Evolutionary conservation across 1,284 basidiomycete species (phyloP).

Genomic region (Boletus semigastroideus): DNA sequence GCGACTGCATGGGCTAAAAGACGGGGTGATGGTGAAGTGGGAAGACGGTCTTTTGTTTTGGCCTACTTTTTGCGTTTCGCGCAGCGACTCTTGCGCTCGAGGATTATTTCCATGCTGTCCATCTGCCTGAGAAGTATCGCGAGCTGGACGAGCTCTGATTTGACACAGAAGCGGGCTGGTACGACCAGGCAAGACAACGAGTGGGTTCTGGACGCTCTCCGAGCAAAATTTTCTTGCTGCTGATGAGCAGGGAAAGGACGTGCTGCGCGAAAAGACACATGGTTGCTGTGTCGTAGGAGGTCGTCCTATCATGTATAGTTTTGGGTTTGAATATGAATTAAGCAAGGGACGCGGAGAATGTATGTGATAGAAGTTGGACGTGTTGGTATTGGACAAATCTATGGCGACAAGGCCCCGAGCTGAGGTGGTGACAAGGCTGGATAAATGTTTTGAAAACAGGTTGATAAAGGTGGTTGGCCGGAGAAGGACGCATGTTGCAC

Average conservation of each 20-base stretch:
- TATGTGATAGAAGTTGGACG: too few relatives aligned
- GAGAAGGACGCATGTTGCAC: too few relatives aligned
- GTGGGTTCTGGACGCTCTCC: conserved; percentile 46
- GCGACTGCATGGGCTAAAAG: conserved; percentile 46
- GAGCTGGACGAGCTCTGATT: conserved; percentile 54
- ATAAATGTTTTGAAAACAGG: too few relatives aligned
- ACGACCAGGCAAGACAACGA: conserved; percentile 51
- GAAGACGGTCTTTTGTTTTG: conserved; percentile 45
- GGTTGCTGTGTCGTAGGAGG: conserved; percentile 59
- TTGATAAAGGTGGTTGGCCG: too few relatives aligned
- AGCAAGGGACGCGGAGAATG: too few relatives aligned
- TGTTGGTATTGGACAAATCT: too few relatives aligned
- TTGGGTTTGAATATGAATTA: too few relatives aligned
- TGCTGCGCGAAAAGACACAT: conserved; percentile 65
- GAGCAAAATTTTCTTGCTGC: conserved; percentile 34
- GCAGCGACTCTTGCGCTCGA: conserved; percentile 62
- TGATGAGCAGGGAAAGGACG: conserved; percentile 42
- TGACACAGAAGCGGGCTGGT: conserved; percentile 50
- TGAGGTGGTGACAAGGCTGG: too few relatives aligned
- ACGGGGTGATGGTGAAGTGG: conserved; percentile 51
- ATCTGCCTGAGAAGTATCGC: conserved; percentile 51
- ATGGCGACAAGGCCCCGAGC: too few relatives aligned
- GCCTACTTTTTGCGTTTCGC: conserved; percentile 52
- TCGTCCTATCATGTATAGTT: too few relatives aligned
- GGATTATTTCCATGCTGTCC: conserved; percentile 71